Evolutionary conservation across 352 stramenopile species (phyloP).

Genomic region (Phytopythium kandeliae): DNA sequence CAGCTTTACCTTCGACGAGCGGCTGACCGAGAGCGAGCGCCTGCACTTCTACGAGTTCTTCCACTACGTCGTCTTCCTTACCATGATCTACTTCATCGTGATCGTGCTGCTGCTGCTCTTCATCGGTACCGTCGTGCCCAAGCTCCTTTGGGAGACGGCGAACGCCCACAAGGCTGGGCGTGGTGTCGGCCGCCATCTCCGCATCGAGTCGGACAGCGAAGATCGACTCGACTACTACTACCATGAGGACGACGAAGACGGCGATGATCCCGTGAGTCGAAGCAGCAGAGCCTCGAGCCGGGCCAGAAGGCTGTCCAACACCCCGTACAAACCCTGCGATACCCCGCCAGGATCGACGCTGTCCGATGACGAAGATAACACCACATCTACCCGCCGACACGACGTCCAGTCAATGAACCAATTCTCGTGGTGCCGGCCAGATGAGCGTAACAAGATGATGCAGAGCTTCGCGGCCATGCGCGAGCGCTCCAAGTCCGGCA

Average conservation of each 20-base stretch:
- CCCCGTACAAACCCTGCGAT: not conserved
- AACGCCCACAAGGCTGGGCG: constrained; percentile 4
- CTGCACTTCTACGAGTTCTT: constrained; percentile 89
- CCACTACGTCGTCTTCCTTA: constrained; percentile 88
- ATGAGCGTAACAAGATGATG: constrained; percentile 8
- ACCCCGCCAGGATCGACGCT: not conserved
- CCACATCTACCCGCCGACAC: not conserved
- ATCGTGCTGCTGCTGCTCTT: constrained; percentile 82
- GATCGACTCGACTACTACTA: constrained; percentile 11
- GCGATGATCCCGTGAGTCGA: not conserved
- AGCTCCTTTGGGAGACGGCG: constrained; percentile 64
- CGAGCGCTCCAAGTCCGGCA: constrained; percentile 45
- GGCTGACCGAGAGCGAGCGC: constrained; percentile 48
- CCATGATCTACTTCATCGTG: constrained; percentile 87
- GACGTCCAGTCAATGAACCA: not conserved
- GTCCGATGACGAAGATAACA: not conserved
- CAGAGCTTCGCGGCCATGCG: constrained; percentile 21
- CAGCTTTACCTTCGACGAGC: constrained; percentile 39
- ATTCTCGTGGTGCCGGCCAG: constrained; percentile 6
- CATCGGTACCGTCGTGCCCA: constrained; percentile 77
- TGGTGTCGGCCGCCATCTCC: constrained; percentile 9
- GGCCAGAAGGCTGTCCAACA: not conserved
- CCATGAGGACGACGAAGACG: constrained; percentile 16
- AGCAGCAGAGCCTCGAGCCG: not conserved
- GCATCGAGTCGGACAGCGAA: constrained; percentile 17